Conservation (phyloP, 805 yeast species). For the Torulaspora franciscae region DNA sequence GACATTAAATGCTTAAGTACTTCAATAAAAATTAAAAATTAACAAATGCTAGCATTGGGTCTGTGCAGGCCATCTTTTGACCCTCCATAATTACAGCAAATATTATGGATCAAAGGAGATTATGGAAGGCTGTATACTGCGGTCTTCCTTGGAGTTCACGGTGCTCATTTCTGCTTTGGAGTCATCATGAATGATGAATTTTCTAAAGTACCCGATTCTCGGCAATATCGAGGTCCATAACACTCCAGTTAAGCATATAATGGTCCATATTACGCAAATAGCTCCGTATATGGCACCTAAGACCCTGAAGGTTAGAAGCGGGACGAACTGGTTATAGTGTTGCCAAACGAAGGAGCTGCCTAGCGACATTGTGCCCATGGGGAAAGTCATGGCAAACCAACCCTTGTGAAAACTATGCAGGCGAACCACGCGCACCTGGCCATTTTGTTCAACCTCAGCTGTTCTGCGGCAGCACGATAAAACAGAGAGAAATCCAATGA, state of each 20-base stretch:
- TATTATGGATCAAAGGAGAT: too few relatives aligned
- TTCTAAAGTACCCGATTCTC: background rate
- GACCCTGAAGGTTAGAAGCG: constrained; percentile 54
- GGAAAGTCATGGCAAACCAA: constrained; percentile 89
- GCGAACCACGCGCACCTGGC: constrained; percentile 19
- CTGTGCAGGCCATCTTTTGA: too few relatives aligned
- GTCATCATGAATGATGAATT: background rate
- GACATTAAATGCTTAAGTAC: background rate
- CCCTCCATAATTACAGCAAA: too few relatives aligned
- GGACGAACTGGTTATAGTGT: constrained; percentile 37
- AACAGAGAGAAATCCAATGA: constrained; percentile 38
- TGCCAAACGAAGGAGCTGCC: constrained; percentile 50
- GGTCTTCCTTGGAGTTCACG: constrained; percentile 1
- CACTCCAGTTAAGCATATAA: constrained; percentile 37
- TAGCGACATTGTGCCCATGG: constrained; percentile 74
- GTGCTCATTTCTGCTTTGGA: background rate
- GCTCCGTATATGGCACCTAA: constrained; percentile 58
- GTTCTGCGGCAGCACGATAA: constrained; percentile 14
- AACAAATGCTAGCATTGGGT: too few relatives aligned
- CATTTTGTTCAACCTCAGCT: constrained; percentile 23
- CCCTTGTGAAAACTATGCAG: constrained; percentile 43
- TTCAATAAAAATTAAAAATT: too few relatives aligned
- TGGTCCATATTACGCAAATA: constrained; percentile 44
- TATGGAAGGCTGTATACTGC: background rate
- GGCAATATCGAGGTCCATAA: constrained; percentile 3